phyloP scores from a whole-genome alignment of 202 grass and related monocot species.

The Alloteropsis angusta region DNA sequence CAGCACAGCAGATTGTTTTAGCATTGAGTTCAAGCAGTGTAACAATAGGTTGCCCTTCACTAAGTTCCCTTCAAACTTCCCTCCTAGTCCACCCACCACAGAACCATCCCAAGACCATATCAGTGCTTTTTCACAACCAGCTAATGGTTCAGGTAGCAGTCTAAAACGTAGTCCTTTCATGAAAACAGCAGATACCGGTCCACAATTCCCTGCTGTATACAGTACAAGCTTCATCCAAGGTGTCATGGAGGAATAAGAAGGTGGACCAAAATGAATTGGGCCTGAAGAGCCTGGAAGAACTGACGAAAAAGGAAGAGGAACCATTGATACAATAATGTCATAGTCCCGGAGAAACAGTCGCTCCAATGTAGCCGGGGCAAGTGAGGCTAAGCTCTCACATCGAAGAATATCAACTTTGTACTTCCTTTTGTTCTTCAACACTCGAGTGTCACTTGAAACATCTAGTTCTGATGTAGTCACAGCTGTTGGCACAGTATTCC shows the following conservation, averaged over 20 bases:
- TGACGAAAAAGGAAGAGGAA: conserved; percentile 81
- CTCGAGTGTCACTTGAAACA: conserved; percentile 29
- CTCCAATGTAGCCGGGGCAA: conserved; percentile 75
- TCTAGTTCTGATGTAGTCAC: conserved; percentile 25
- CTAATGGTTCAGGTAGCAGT: conserved; percentile 79
- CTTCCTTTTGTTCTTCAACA: conserved; percentile 71
- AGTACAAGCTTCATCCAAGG: conserved; percentile 97
- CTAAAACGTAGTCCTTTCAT: conserved; percentile 89
- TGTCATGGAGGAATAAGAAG: conserved; percentile 87
- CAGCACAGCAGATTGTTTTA: conserved; percentile 79
- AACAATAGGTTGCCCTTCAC: conserved; percentile 88
- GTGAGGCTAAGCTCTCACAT: conserved; percentile 95
- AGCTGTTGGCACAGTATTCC: not conserved
- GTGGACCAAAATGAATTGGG: conserved; percentile 89
- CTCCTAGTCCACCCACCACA: conserved; percentile 66
- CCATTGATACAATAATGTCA: conserved; percentile 93
- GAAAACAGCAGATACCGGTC: conserved; percentile 87
- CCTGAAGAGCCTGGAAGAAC: conserved; percentile 79
- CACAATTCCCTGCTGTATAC: conserved; percentile 63
- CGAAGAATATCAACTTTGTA: conserved; percentile 91
- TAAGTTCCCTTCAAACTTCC: conserved; percentile 94
- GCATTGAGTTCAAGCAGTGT: conserved; percentile 88
- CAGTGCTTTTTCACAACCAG: conserved; percentile 77
- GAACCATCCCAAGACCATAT: conserved; percentile 98
- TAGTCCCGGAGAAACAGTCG: conserved; percentile 82